A percentile compares a stretch with the other conserved stretches of the same genome.
Conservation (phyloP, 2,329 filamentous ascomycete genomes). For the Diaporthe australafricana region DNA sequence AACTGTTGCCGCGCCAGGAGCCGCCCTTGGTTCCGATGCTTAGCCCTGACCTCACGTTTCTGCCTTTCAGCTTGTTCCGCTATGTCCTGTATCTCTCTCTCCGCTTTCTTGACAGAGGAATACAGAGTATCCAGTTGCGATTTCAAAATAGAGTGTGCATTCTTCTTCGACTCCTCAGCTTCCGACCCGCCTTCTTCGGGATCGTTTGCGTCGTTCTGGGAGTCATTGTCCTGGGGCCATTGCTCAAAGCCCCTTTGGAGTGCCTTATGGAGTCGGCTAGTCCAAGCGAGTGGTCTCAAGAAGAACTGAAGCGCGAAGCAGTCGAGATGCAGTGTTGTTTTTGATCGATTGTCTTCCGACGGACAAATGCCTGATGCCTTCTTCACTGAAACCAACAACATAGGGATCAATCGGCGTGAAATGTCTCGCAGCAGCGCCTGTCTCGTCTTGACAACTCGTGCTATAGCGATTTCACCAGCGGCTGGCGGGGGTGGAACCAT, state of each 20-base stretch:
- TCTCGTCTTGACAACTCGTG: not conserved
- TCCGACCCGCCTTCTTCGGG: not conserved
- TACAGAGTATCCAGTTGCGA: constrained; percentile 20
- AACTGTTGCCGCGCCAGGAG: not conserved
- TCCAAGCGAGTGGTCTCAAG: constrained; percentile 29
- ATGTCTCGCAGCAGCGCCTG: constrained; percentile 19
- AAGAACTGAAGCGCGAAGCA: constrained; percentile 34
- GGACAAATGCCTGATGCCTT: constrained; percentile 18
- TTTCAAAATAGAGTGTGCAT: constrained; percentile 4
- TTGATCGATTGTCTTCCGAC: not conserved
- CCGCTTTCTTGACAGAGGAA: constrained; percentile 5
- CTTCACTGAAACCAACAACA: constrained; percentile 31
- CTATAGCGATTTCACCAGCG: not conserved
- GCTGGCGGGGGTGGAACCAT: not conserved
- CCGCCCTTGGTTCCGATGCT: not conserved
- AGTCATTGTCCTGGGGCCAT: constrained; percentile 27
- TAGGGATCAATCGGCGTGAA: constrained; percentile 29
- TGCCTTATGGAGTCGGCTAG: constrained; percentile 16
- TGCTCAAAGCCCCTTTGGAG: constrained; percentile 9
- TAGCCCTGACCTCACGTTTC: not conserved
- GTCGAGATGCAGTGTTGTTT: constrained; percentile 9
- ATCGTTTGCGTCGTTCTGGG: not conserved
- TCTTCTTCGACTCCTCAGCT: not conserved
- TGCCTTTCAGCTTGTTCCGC: not conserved
- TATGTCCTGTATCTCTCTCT: not conserved